Percentiles rank a stretch among this genome's conserved stretches.
These are phyloP conservation scores for Naganishia randhawae DNA, from an alignment of 768 basidiomycete species.

Conservation along the genomic window DNA sequence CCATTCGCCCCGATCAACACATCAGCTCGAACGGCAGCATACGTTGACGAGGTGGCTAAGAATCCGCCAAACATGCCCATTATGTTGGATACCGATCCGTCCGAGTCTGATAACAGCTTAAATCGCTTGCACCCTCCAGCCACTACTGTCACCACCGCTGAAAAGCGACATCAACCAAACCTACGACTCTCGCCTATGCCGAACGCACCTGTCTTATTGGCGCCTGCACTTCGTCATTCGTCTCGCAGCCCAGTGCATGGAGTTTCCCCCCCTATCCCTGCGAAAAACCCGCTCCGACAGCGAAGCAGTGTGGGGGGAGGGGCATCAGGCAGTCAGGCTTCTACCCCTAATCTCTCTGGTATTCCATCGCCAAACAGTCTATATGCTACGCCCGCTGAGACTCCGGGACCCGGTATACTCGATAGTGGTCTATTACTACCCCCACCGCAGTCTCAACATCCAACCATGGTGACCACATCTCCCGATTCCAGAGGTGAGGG, in stretches of 20 bases:
- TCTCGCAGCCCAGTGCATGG: neutral
- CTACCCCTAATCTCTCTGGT: neutral
- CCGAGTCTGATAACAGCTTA: neutral
- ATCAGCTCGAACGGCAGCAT: neutral
- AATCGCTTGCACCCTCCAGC: neutral
- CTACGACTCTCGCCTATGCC: slow-evolving; percentile 12
- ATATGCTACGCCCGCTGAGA: slow-evolving; percentile 1
- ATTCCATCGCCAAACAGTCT: neutral
- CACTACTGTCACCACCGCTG: neutral
- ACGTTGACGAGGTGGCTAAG: neutral
- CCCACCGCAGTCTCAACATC: neutral
- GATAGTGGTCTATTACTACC: neutral
- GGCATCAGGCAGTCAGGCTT: neutral
- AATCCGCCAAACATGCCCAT: slow-evolving; percentile 7
- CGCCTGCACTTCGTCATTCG: neutral
- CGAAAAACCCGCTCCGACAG: slow-evolving; percentile 25
- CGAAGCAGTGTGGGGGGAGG: neutral
- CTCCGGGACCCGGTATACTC: neutral
- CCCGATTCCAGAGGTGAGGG: neutral
- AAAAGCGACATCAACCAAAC: slow-evolving; percentile 7
- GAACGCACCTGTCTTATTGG: neutral
- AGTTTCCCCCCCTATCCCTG: slow-evolving; percentile 24
- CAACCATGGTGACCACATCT: neutral
- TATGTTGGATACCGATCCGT: neutral
- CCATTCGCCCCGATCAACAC: neutral